Conservation (phyloP, 2,329 filamentous ascomycete species). For the Fusarium phyllophilum region DNA sequence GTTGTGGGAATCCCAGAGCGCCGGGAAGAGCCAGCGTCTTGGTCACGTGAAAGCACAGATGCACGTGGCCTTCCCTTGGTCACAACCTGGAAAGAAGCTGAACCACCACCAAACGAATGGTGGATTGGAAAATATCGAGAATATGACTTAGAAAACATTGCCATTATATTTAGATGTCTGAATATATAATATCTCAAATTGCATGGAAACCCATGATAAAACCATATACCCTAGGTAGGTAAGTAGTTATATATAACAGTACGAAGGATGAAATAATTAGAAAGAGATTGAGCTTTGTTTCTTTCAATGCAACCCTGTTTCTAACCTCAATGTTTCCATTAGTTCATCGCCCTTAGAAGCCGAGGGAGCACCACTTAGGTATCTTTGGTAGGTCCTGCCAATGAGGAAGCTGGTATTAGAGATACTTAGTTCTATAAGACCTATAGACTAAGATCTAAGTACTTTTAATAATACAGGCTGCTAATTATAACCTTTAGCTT, state of each 20-base stretch:
- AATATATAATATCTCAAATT: not conserved
- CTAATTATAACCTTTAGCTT: no score
- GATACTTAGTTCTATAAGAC: no score
- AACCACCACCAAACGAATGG: not conserved
- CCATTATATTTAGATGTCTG: not conserved
- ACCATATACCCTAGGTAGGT: not conserved
- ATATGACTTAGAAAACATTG: not conserved
- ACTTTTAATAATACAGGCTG: no score
- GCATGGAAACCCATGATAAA: not conserved
- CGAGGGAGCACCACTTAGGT: no score
- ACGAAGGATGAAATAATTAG: not conserved
- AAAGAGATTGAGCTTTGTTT: not conserved
- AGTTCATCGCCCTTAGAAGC: not conserved
- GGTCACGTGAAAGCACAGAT: conserved; percentile 29
- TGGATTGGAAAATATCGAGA: not conserved
- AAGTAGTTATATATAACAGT: not conserved
- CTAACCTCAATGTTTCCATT: not conserved
- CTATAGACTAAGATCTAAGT: no score
- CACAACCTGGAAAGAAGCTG: not conserved
- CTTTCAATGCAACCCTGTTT: not conserved
- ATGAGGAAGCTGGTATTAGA: no score
- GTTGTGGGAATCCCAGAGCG: conserved; percentile 36
- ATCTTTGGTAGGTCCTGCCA: no score
- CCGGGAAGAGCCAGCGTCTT: conserved; percentile 20
- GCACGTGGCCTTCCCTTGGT: conserved; percentile 7